A percentile compares a stretch with the other conserved stretches of the same genome.
These are phyloP conservation scores for Rhodomyrtus psidioides DNA, from an alignment of 441 rosid species.

Conservation along the genomic window DNA sequence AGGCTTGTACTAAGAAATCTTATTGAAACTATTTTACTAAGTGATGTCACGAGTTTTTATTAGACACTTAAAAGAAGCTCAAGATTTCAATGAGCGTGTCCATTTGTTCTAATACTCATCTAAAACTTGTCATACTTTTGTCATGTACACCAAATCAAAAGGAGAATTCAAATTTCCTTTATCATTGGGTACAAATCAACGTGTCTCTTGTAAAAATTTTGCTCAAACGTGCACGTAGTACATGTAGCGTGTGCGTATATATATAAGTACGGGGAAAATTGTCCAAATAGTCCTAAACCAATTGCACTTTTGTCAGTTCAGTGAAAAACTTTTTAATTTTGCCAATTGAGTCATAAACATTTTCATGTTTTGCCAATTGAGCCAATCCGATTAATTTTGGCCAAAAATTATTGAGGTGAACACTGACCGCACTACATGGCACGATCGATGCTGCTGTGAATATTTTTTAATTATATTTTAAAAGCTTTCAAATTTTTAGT, in stretches of 20 bases:
- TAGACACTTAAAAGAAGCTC: neutral
- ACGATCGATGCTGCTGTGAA: no score
- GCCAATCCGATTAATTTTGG: no score
- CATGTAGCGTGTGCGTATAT: no score
- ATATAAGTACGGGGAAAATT: no score
- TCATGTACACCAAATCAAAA: neutral
- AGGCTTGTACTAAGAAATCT: neutral
- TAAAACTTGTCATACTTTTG: neutral
- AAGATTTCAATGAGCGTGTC: neutral
- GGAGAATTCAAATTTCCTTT: neutral
- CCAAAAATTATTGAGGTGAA: no score
- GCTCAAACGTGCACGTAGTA: neutral
- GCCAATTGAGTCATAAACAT: no score
- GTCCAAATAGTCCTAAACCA: no score
- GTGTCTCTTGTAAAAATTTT: neutral
- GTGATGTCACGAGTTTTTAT: neutral
- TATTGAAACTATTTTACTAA: neutral
- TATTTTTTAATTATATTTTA: no score
- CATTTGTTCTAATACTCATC: neutral
- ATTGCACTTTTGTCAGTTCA: no score
- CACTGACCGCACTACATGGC: accelerated
- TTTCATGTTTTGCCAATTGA: no score
- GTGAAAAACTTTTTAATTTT: no score
- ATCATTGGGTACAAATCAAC: neutral
- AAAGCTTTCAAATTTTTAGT: no score